phyloP scores from a whole-genome alignment of 192 early-diverging fungal genomes.

The Backusella morwellensis region DNA sequence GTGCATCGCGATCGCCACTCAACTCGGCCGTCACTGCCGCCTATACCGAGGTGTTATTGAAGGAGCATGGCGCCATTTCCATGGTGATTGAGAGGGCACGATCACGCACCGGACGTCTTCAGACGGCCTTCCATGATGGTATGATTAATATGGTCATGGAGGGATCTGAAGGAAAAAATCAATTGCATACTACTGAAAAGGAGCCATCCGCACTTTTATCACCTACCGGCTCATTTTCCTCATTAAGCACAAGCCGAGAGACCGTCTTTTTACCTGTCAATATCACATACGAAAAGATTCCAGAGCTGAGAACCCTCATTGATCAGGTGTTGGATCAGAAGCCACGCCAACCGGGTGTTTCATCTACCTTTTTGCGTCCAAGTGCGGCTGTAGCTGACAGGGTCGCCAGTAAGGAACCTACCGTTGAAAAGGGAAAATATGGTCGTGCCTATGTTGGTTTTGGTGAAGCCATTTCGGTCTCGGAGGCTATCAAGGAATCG shows the following conservation, averaged over 20 bases:
- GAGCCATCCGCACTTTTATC: background rate
- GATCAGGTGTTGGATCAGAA: conserved; percentile 41
- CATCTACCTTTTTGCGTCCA: conserved; percentile 22
- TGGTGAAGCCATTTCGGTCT: conserved; percentile 17
- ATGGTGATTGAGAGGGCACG: conserved; percentile 35
- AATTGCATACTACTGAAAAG: conserved; percentile 9
- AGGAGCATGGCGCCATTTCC: conserved; percentile 34
- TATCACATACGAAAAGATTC: conserved; percentile 36
- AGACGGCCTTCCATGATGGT: conserved; percentile 29
- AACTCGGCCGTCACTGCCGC: conserved; percentile 31
- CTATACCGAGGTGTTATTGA: conserved; percentile 30
- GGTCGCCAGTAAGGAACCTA: conserved; percentile 19
- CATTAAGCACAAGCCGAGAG: background rate
- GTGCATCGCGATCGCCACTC: conserved; percentile 27
- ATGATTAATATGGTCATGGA: conserved; percentile 35
- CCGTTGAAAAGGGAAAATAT: conserved; percentile 26
- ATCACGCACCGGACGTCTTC: conserved; percentile 36
- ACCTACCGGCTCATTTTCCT: background rate
- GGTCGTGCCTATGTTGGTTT: conserved; percentile 31
- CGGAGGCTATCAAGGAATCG: background rate
- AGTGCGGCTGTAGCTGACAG: conserved; percentile 27
- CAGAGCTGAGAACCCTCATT: conserved; percentile 32
- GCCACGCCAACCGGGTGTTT: conserved; percentile 3
- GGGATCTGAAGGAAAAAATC: conserved; percentile 28
- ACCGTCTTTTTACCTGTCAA: conserved; percentile 34